A percentile compares a stretch with the other conserved stretches of the same genome.
These are phyloP conservation scores for Trichoderma gamsii DNA, from an alignment of 495 filamentous ascomycete genomes.

Conservation along the genomic window DNA sequence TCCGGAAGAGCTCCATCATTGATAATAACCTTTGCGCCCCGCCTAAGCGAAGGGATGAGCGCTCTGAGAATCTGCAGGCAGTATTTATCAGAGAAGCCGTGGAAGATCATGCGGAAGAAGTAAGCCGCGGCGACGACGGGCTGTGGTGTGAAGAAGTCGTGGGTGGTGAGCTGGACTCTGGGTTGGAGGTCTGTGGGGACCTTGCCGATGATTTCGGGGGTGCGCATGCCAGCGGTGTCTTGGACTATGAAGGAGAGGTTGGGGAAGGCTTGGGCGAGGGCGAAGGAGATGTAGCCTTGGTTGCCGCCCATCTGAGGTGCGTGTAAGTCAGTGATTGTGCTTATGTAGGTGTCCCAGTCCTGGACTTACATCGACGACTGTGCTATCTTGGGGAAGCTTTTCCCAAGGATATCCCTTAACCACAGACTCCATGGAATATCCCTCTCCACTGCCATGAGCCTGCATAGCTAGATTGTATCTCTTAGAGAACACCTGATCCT, in stretches of 20 bases:
- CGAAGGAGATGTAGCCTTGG: slow-evolving; percentile 25
- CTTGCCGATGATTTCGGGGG: slow-evolving; percentile 20
- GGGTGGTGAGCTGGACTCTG: slow-evolving; percentile 28
- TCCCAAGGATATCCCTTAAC: slow-evolving; percentile 27
- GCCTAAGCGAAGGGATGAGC: slow-evolving; percentile 45
- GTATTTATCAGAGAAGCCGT: slow-evolving; percentile 52
- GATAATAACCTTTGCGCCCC: slow-evolving; percentile 40
- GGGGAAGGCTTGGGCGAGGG: slow-evolving; percentile 23
- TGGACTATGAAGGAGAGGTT: slow-evolving; percentile 25
- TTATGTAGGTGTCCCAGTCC: not conserved
- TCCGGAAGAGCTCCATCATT: slow-evolving; percentile 44
- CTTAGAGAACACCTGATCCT: slow-evolving; percentile 19
- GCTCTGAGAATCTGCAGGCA: slow-evolving; percentile 42
- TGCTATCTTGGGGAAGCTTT: slow-evolving; percentile 17
- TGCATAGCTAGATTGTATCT: slow-evolving; percentile 27
- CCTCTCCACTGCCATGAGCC: slow-evolving; percentile 22
- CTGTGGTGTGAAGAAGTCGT: slow-evolving; percentile 48
- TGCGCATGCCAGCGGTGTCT: slow-evolving; percentile 24
- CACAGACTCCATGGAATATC: slow-evolving; percentile 20
- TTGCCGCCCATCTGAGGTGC: slow-evolving; percentile 25
- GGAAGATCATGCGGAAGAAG: slow-evolving; percentile 49
- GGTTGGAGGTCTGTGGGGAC: slow-evolving; percentile 22
- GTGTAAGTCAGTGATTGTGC: not conserved
- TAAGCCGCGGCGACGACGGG: slow-evolving; percentile 43
- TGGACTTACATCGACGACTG: slow-evolving; percentile 18